Base-by-base conservation (phyloP, 768 basidiomycete species). In the Pulveroboletus sp. region DNA sequence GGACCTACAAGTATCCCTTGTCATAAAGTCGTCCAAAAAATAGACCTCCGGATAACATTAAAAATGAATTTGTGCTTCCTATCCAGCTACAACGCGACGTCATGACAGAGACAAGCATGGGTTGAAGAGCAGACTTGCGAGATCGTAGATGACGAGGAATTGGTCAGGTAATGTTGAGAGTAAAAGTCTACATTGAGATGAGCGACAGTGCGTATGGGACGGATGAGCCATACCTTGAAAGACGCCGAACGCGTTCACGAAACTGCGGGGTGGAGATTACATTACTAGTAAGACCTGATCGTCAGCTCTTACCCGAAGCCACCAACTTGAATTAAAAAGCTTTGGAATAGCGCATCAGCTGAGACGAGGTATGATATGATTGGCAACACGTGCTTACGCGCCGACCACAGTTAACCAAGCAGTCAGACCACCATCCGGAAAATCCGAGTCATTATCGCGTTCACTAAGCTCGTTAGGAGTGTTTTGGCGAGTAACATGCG, bases 1-100 rank as follows among this genome's bases (percentile, higher is more conserved):
- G 30, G 14, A 48, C 72, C 21, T 53, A 75, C 75, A 78, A 79
- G 61, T 77, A 75, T 32, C 80, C 81, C 10, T 61, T 68, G 46
- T 81, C 81, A 54, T 76, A 76, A 5, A 73, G 68, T n/a, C 72
- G 69, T 4, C 80, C 80, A 15, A 74, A 69, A 39, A 79, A 56
- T 27, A 79, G 60, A 1, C 78, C 77, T 32, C 69, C 67, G 0
- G 73, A 70, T 17, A 79, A 55, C 6, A 73, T 58, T 14, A 80
- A 57, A 41, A 76, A 71, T 2, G 77, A 56, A 47, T 79, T 76
- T 5, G 73, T 66, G 43, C 78, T 77, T 24, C 79, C 80, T 54
- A 82, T 74, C 70, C 69, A 74, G 6, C 69, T 72, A 49, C 32
- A 43, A 43, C 1, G 21, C 10, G 15, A n/a, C 6, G 37, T 24